Conservation (phyloP, 139 green algal genomes). For the Zygnema cylindricum region DNA sequence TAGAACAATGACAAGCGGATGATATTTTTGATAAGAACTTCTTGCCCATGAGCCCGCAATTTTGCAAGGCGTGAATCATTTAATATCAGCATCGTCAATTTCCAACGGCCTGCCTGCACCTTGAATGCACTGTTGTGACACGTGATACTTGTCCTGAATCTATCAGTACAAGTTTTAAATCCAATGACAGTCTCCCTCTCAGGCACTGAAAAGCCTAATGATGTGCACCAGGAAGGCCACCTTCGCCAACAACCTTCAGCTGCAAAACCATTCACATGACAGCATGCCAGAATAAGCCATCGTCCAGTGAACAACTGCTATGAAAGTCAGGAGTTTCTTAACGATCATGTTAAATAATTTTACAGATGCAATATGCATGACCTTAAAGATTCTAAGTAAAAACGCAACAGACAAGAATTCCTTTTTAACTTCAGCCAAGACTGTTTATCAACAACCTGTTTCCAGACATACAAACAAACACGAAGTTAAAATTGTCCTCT, state of each 20-base stretch:
- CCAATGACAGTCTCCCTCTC: background rate
- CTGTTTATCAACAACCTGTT: background rate
- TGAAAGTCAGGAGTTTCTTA: too few species aligned
- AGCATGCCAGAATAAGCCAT: background rate
- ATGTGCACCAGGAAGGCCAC: slow-evolving; percentile 36
- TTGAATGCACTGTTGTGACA: too few species aligned
- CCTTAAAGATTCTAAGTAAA: background rate
- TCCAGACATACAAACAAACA: background rate
- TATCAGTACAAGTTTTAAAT: background rate
- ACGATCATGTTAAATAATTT: too few species aligned
- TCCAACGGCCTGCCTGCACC: background rate
- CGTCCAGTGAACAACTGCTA: too few species aligned
- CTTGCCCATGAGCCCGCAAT: background rate
- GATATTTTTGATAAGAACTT: background rate
- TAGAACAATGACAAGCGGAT: slow-evolving; percentile 7
- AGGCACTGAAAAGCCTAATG: background rate
- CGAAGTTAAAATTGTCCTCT: background rate
- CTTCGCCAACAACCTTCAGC: slow-evolving; percentile 47
- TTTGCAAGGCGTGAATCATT: background rate
- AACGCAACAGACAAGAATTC: background rate
- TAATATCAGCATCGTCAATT: background rate
- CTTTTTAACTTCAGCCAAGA: background rate
- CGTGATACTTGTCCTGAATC: background rate
- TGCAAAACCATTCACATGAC: slow-evolving; percentile 19
- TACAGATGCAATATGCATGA: too few species aligned